Base-by-base conservation (phyloP, 176 grass and related monocot species). In the Thalia dealbata region DNA sequence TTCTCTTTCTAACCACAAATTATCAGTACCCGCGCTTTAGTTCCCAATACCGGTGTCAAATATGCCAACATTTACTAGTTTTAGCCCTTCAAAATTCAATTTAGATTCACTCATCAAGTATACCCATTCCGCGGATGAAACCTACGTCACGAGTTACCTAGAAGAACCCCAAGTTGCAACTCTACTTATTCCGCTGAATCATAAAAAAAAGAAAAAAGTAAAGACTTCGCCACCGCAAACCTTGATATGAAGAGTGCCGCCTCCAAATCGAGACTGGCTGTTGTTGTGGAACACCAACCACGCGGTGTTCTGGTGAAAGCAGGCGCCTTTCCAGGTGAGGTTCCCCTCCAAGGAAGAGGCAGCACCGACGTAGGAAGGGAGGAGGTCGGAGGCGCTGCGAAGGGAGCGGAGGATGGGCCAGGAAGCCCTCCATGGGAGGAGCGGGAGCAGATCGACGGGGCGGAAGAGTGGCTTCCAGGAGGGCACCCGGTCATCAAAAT, bases 261-360 rank as follows among this genome's bases (percentile, higher is more conserved):
- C 84, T 61, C 88, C 88, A 19, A 78, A 91, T 63, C 41, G 67
- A 51, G 88, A 80, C 28, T 81, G 72, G 78, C 48, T 82, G 27
- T 82, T 48, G 84, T 87, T 91, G 79, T 91, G 85, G 76, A 87
- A 75, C 50, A 42, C 73, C 10, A 87, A 52, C 88, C 88, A 87
- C 18, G 88, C 88, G 69, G 76, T 67, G 76, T 80, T 91, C 76
- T 91, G 61, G 88, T 91, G 84, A 79, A 91, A 91, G 88, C 88
- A 91, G 65, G 88, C 84, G 0, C 88, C 84, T 51, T 84, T 82
- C 88, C 84, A 91, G 29, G 21, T 55, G 41, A 72, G 48, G 7
- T 10, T 9, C 11, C 26, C 73, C 67, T 58, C 46, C 30, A 52
- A 22, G 7, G 72, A 71, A 32, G 79, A 19, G 64, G 29, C 21